These are phyloP conservation scores for Rhinocladiella mackenziei DNA, from an alignment of 2,329 filamentous ascomycete species.

Conservation along the genomic window DNA sequence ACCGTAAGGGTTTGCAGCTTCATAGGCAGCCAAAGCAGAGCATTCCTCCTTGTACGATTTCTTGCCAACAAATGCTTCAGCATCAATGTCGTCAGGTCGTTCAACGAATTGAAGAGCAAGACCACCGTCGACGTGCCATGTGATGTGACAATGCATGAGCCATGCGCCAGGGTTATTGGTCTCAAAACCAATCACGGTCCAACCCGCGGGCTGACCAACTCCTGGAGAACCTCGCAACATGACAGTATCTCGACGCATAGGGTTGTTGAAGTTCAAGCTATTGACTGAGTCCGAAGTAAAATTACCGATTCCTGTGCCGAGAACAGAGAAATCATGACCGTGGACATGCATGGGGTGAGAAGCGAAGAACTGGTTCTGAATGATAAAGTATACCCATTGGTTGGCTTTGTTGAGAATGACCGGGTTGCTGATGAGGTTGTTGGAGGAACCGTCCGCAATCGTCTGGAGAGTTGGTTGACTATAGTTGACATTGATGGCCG, in stretches of 20 bases:
- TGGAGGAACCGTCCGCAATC: constrained; percentile 12
- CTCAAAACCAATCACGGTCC: constrained; percentile 57
- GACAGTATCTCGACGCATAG: constrained; percentile 64
- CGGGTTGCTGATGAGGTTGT: constrained; percentile 21
- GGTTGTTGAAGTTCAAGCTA: constrained; percentile 56
- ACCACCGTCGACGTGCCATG: constrained; percentile 70
- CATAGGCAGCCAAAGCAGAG: constrained; percentile 12
- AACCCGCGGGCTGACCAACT: constrained; percentile 39
- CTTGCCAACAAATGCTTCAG: constrained; percentile 15
- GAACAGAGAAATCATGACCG: constrained; percentile 64
- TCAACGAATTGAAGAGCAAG: constrained; percentile 49
- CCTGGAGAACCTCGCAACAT: constrained; percentile 22
- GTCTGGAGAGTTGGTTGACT: constrained; percentile 32
- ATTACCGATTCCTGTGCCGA: constrained; percentile 49
- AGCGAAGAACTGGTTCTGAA: constrained; percentile 30
- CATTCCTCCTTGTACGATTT: constrained; percentile 23
- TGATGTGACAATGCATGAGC: constrained; percentile 77
- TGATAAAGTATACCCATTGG: constrained; percentile 28
- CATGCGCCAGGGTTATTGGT: constrained; percentile 53
- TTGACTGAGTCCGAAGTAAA: constrained; percentile 50
- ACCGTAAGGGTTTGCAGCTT: constrained; percentile 9
- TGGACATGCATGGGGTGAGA: constrained; percentile 66
- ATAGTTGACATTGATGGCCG: constrained; percentile 34
- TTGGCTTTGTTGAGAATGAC: constrained; percentile 21
- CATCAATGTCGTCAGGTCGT: constrained; percentile 23